Evolutionary conservation across 306 rosid genomes (phyloP).

Genomic region (Lotus japonicus): DNA sequence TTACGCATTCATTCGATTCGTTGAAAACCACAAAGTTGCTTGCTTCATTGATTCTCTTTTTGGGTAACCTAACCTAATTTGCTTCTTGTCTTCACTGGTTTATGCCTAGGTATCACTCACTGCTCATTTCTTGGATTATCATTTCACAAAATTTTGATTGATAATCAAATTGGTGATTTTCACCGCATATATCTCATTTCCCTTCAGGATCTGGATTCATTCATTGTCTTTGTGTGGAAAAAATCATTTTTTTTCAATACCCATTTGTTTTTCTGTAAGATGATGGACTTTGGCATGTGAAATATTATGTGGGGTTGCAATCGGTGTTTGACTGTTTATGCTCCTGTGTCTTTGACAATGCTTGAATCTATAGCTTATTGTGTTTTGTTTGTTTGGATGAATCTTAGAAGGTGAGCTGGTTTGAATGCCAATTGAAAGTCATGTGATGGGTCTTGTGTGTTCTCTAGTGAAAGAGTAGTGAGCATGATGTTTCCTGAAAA

Average conservation of each 20-base stretch:
- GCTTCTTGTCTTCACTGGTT: not conserved
- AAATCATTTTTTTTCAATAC: not conserved
- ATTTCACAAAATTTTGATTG: not conserved
- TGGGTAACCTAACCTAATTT: not conserved
- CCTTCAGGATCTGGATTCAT: constrained; percentile 26
- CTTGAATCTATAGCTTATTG: constrained; percentile 18
- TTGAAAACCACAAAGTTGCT: not conserved
- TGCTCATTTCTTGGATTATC: not conserved
- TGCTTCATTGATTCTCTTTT: not conserved
- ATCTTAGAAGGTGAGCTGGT: constrained; percentile 22
- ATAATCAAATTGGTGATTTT: not conserved
- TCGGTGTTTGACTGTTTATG: not conserved
- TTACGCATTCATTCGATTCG: constrained; percentile 25
- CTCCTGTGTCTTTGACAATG: constrained; percentile 10
- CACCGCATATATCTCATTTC: not conserved
- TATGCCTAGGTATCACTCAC: not conserved
- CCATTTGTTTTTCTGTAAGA: not conserved
- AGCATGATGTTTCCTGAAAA: constrained; percentile 59
- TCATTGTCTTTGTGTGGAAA: not conserved
- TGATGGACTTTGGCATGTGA: no score
- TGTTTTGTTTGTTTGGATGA: constrained; percentile 27
- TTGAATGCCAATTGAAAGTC: constrained; percentile 17
- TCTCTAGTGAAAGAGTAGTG: constrained; percentile 25
- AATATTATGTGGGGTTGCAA: not conserved
- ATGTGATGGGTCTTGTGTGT: constrained; percentile 29